Percentiles rank a stretch among this genome's conserved stretches.
Conservation (phyloP, 2,329 filamentous ascomycete genomes). For the Ilyonectria sp. region DNA sequence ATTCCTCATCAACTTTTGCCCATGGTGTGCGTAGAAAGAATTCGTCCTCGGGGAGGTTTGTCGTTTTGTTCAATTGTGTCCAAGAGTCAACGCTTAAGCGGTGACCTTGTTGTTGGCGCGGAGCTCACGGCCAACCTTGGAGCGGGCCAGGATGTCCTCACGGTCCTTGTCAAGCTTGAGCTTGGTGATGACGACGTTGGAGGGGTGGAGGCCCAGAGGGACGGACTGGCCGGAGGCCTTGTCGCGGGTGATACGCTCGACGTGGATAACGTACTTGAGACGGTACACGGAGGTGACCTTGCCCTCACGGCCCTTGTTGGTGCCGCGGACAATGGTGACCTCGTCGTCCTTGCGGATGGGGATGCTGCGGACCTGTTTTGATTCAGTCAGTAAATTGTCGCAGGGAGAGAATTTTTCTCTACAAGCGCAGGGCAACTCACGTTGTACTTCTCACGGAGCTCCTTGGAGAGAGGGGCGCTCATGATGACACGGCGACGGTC, state of each 20-base stretch:
- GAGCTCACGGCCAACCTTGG: conserved; percentile 84
- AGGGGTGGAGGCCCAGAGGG: conserved; percentile 93
- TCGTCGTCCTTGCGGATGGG: conserved; percentile 98
- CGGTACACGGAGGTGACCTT: conserved; percentile 98
- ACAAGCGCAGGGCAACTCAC: conserved; percentile 69
- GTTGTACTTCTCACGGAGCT: conserved; percentile 99
- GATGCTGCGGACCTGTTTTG: conserved; percentile 86
- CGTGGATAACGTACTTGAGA: conserved; percentile 97
- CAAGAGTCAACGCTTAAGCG: conserved; percentile 58
- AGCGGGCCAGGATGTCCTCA: conserved; percentile 89
- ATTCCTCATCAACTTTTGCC: conserved; percentile 51
- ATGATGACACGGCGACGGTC: conserved; percentile 96
- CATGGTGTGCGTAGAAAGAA: conserved; percentile 39
- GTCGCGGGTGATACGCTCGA: conserved; percentile 96
- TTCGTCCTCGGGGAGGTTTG: conserved; percentile 42
- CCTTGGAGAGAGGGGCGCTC: conserved; percentile 95
- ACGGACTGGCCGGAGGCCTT: conserved; percentile 98
- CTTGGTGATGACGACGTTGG: conserved; percentile 98
- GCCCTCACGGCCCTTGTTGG: conserved; percentile 98
- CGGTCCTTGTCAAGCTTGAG: conserved; percentile 98
- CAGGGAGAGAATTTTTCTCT: neutral
- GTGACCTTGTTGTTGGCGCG: conserved; percentile 80
- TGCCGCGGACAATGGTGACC: conserved; percentile 91
- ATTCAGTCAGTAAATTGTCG: conserved; percentile 26
- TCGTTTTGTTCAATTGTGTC: conserved; percentile 37